A percentile compares a stretch with the other conserved stretches of the same genome.
Conservation (phyloP, 768 basidiomycete species). For the Collybiopsis luxurians region DNA sequence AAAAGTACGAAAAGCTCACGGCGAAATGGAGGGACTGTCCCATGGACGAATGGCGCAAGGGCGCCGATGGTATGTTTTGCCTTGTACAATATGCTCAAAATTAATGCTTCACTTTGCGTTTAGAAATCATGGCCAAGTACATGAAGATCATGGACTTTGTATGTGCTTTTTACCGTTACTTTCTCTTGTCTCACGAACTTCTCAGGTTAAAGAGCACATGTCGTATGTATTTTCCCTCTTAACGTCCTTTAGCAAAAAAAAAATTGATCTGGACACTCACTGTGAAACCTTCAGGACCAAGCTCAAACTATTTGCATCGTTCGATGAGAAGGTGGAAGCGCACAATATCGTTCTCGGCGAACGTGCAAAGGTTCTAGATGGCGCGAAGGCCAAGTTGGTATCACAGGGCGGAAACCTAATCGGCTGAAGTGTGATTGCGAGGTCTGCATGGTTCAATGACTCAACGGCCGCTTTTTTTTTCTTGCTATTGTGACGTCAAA, state of each 20-base stretch:
- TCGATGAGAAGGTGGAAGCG: constrained; percentile 39
- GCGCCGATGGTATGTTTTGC: constrained; percentile 42
- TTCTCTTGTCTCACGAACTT: neutral
- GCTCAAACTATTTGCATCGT: constrained; percentile 41
- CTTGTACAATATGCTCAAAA: neutral
- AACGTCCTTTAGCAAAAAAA: too few species aligned
- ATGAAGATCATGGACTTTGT: constrained; percentile 48
- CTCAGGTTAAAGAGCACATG: constrained; percentile 49
- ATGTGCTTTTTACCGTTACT: constrained; percentile 17
- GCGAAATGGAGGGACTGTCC: constrained; percentile 50
- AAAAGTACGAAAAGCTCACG: constrained; percentile 40
- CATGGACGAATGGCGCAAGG: constrained; percentile 52
- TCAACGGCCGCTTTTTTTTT: too few species aligned
- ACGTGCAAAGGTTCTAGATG: constrained; percentile 36
- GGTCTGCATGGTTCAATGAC: too few species aligned
- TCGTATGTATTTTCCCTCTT: constrained; percentile 27
- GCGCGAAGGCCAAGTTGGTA: constrained; percentile 35
- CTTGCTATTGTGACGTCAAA: too few species aligned
- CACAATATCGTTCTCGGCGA: constrained; percentile 38
- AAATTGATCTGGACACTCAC: too few species aligned
- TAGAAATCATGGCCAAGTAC: constrained; percentile 44
- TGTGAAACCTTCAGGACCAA: constrained; percentile 33
- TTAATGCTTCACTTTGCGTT: too few species aligned
- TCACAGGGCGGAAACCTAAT: constrained; percentile 38
- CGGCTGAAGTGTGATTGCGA: constrained; percentile 9